Evolutionary conservation across 148 eudicot genomes (phyloP).

Genomic region (Chenopodium suecicum): DNA sequence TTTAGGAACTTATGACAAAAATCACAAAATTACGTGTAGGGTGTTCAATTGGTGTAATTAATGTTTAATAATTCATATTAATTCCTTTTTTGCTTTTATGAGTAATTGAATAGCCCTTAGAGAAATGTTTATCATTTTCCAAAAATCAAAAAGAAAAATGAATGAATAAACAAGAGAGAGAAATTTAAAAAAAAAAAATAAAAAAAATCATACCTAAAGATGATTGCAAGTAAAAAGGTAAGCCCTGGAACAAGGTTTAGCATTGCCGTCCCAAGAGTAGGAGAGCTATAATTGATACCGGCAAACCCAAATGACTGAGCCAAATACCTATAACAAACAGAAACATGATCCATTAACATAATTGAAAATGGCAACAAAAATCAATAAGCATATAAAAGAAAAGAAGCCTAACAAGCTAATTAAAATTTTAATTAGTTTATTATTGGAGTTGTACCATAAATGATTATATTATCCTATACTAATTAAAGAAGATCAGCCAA

Average conservation of each 20-base stretch:
- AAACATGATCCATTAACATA: not conserved
- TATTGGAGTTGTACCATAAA: not conserved
- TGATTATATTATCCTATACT: not conserved
- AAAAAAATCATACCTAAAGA: slow-evolving; percentile 45
- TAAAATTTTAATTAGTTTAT: too few relatives aligned
- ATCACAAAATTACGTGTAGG: too few relatives aligned
- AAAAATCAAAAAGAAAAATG: not conserved
- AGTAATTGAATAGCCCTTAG: too few relatives aligned
- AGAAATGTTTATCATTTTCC: too few relatives aligned
- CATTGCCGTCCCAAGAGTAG: slow-evolving; percentile 63
- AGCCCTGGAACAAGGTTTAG: slow-evolving; percentile 77
- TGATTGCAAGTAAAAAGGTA: slow-evolving; percentile 68
- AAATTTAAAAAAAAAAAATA: not conserved
- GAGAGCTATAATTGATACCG: slow-evolving; percentile 56
- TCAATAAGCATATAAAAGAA: not conserved
- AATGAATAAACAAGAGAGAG: not conserved
- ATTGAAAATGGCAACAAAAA: not conserved
- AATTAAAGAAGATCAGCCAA: not conserved
- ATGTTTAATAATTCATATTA: too few relatives aligned
- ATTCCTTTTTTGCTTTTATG: too few relatives aligned
- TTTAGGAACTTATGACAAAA: too few relatives aligned
- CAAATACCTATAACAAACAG: slow-evolving; percentile 35
- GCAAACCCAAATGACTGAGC: slow-evolving; percentile 59
- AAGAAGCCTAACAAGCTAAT: not conserved
- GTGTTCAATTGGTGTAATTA: too few relatives aligned